phyloP scores from a whole-genome alignment of 2,329 filamentous ascomycete genomes.

The Lasiodiplodia theobromae region DNA sequence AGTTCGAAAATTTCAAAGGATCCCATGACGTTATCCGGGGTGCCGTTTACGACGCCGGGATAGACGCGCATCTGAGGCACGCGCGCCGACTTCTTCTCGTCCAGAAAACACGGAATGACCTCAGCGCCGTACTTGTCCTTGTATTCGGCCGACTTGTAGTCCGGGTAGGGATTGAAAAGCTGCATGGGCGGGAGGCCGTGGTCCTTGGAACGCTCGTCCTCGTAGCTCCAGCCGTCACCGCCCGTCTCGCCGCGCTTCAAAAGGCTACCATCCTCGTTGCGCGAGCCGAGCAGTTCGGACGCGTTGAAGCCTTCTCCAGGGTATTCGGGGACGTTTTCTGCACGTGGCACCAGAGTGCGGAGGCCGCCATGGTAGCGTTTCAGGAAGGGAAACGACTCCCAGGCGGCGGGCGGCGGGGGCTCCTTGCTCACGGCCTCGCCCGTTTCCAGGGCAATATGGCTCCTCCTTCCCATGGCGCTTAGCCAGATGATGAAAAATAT shows the following conservation, averaged over 20 bases:
- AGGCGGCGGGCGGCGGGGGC: conserved; percentile 71
- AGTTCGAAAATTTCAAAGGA: conserved; percentile 83
- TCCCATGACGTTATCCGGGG: conserved; percentile 85
- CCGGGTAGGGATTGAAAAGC: conserved; percentile 72
- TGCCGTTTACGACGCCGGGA: conserved; percentile 79
- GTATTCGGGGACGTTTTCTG: conserved; percentile 80
- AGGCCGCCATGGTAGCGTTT: conserved; percentile 91
- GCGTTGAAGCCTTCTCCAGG: conserved; percentile 66
- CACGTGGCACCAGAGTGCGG: conserved; percentile 69
- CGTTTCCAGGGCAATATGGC: conserved; percentile 60
- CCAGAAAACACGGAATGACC: conserved; percentile 79
- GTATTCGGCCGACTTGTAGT: conserved; percentile 66
- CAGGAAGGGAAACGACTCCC: conserved; percentile 87
- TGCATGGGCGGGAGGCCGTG: conserved; percentile 44
- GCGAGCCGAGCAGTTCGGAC: conserved; percentile 39
- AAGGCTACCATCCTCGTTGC: conserved; percentile 39
- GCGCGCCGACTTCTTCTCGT: conserved; percentile 68
- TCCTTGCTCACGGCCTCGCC: conserved; percentile 63
- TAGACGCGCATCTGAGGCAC: conserved; percentile 77
- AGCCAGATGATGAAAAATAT: conserved; percentile 79
- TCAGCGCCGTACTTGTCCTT: conserved; percentile 60
- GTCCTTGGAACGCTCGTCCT: conserved; percentile 32
- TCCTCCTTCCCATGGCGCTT: conserved; percentile 71
- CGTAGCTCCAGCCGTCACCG: conserved; percentile 39
- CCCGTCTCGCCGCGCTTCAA: conserved; percentile 37